These are phyloP conservation scores for Amphibolis antarctica DNA, from an alignment of 106 monocot genomes.

Conservation along the genomic window DNA sequence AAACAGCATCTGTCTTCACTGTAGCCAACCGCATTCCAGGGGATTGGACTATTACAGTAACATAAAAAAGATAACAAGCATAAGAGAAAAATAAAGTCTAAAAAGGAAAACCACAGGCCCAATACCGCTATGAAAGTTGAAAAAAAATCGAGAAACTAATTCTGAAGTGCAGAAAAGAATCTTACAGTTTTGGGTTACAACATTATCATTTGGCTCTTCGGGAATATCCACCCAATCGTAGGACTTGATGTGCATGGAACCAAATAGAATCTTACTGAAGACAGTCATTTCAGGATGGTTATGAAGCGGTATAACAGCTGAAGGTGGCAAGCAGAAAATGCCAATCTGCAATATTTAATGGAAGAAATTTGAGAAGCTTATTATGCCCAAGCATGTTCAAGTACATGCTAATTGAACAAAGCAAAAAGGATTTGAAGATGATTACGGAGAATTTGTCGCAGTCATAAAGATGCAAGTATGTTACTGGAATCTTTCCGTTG, in stretches of 20 bases:
- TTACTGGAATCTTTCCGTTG: conserved; percentile 9
- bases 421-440: not conserved
- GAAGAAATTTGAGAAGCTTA: not conserved
- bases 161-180: no score
- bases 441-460: conserved; percentile 19
- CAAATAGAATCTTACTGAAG: conserved; percentile 85
- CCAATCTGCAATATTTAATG: conserved; percentile 10
- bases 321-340: conserved; percentile 22
- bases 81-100: not conserved
- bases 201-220: not conserved
- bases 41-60: not conserved
- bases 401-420: not conserved
- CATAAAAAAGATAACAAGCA: not conserved
- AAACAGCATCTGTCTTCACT: conserved; percentile 6
- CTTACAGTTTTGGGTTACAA: conserved; percentile 2
- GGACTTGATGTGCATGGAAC: conserved; percentile 65
- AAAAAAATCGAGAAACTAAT: not conserved
- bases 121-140: no score
- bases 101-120: no score
- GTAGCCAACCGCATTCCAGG: conserved; percentile 9
- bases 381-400: not conserved
- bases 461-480: conserved; percentile 23
- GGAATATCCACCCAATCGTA: conserved; percentile 67
- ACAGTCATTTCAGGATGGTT: conserved; percentile 99
- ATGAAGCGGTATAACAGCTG: conserved; percentile 53